phyloP scores from a whole-genome alignment of 495 filamentous ascomycete species.

The Pseudoneurospora amorphoporcata region DNA sequence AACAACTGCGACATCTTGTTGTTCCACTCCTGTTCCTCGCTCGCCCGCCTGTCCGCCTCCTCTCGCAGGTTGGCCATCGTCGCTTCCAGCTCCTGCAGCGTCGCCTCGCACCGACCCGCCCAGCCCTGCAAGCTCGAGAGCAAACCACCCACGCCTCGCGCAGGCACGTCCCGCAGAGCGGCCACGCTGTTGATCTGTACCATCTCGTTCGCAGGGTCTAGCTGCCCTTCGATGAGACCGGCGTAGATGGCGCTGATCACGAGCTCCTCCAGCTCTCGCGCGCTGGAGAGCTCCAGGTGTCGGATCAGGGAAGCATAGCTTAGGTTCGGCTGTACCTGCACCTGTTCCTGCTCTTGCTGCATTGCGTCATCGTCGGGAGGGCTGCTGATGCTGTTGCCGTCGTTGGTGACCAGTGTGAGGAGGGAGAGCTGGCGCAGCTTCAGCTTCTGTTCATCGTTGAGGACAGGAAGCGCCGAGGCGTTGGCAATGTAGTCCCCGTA shows the following conservation, averaged over 20 bases:
- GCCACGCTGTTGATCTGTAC: slow-evolving; percentile 72
- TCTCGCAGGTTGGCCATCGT: slow-evolving; percentile 52
- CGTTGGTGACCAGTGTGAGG: slow-evolving; percentile 53
- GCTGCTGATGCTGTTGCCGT: slow-evolving; percentile 34
- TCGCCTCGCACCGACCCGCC: slow-evolving; percentile 61
- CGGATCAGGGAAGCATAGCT: slow-evolving; percentile 60
- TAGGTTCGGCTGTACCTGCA: slow-evolving; percentile 27
- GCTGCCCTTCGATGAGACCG: slow-evolving; percentile 66
- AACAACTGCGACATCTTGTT: slow-evolving; percentile 36
- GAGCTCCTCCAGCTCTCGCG: slow-evolving; percentile 76
- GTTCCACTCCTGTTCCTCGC: slow-evolving; percentile 38
- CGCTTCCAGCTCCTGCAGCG: slow-evolving; percentile 64
- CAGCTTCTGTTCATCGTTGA: slow-evolving; percentile 60
- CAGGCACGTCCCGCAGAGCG: slow-evolving; percentile 68
- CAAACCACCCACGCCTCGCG: slow-evolving; percentile 56
- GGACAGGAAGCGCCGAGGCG: slow-evolving; percentile 49
- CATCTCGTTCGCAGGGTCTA: slow-evolving; percentile 61
- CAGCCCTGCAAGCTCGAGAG: slow-evolving; percentile 59
- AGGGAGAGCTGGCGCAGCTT: slow-evolving; percentile 91
- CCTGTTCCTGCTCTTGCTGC: neutral
- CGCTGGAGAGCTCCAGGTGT: slow-evolving; percentile 54
- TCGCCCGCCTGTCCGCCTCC: slow-evolving; percentile 44
- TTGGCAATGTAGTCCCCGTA: slow-evolving; percentile 57
- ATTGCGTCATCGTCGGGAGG: neutral
- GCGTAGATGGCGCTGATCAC: slow-evolving; percentile 85